Percentiles rank a stretch among this genome's conserved stretches.
These are phyloP conservation scores for Exserohilum rostratum DNA, from an alignment of 2,329 filamentous ascomycete genomes.

Conservation along the genomic window DNA sequence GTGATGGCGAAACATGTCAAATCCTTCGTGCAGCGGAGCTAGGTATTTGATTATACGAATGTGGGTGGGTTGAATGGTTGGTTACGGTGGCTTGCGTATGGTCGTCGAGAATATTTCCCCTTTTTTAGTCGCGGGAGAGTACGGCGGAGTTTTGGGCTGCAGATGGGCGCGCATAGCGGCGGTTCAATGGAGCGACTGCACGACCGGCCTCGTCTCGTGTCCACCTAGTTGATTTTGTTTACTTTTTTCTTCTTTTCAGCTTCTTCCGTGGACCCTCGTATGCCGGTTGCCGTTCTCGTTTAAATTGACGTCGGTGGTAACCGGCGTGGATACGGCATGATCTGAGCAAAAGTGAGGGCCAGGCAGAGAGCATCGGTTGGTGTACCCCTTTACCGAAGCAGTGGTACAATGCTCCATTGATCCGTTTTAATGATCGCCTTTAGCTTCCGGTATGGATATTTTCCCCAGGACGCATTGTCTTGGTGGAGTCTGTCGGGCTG, in stretches of 20 bases:
- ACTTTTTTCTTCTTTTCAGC: no score
- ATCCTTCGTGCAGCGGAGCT: no score
- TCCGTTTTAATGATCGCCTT: background rate
- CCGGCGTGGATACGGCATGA: background rate
- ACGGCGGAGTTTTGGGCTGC: no score
- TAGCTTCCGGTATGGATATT: conserved; percentile 4
- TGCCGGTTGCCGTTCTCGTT: background rate
- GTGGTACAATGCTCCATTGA: background rate
- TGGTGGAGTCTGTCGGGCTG: background rate
- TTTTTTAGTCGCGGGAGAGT: no score
- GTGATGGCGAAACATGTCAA: no score
- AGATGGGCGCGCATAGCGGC: no score
- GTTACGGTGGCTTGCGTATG: background rate
- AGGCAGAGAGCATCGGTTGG: background rate
- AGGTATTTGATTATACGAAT: no score
- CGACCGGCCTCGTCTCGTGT: no score
- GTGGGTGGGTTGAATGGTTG: background rate
- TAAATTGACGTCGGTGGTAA: background rate
- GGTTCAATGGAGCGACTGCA: no score
- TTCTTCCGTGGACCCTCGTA: no score
- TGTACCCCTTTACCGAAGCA: background rate
- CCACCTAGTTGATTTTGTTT: no score
- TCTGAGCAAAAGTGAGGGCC: background rate
- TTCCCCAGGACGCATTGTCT: conserved; percentile 3
- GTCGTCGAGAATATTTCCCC: background rate